These are phyloP conservation scores for Alternaria arbusti DNA, from an alignment of 2,329 filamentous ascomycete species.

Conservation along the genomic window DNA sequence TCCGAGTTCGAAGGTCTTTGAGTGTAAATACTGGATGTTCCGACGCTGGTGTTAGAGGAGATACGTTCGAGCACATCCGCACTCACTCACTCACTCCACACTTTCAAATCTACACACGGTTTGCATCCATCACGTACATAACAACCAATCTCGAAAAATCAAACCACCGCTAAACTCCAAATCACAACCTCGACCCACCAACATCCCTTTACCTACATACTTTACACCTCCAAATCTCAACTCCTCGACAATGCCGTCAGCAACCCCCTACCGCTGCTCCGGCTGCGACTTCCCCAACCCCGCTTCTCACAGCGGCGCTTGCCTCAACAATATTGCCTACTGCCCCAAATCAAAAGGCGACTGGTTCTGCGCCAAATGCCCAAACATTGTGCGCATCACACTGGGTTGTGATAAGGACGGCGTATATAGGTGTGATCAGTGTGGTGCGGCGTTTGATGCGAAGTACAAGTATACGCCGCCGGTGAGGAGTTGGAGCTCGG, in stretches of 20 bases:
- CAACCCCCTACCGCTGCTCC: not conserved
- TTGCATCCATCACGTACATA: too few relatives aligned
- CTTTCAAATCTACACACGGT: too few relatives aligned
- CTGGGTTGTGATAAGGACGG: not conserved
- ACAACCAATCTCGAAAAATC: too few relatives aligned
- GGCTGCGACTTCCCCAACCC: not conserved
- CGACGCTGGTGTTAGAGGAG: not conserved
- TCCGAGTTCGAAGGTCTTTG: not conserved
- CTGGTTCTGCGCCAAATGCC: conserved; percentile 2
- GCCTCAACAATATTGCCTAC: not conserved
- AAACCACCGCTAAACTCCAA: too few relatives aligned
- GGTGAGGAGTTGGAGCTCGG: not conserved
- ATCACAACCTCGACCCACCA: too few relatives aligned
- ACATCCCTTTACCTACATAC: too few relatives aligned
- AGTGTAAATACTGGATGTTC: not conserved
- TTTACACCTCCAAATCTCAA: too few relatives aligned
- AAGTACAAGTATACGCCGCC: not conserved
- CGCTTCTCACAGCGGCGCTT: not conserved
- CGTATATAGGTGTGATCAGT: not conserved
- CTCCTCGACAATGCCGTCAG: not conserved
- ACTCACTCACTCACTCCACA: too few relatives aligned
- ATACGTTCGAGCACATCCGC: not conserved
- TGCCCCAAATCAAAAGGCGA: not conserved
- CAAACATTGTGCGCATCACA: not conserved
- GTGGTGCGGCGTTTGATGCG: not conserved